phyloP scores from a whole-genome alignment of 345 rosid species.

The Triadica sebifera region DNA sequence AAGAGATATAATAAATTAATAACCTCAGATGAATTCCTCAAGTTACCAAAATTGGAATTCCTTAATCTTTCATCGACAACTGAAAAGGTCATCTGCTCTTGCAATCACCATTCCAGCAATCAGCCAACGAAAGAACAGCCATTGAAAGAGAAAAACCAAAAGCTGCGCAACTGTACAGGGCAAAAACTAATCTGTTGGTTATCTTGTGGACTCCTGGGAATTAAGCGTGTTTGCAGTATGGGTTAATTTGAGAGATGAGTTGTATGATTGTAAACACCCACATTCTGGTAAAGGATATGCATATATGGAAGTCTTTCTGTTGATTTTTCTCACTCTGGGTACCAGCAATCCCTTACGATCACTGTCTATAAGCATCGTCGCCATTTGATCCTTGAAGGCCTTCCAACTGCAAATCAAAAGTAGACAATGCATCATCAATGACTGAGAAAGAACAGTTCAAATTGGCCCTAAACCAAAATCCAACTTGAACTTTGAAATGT shows the following conservation, averaged over 20 bases:
- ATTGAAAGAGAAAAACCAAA: not conserved
- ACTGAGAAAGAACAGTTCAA: not conserved
- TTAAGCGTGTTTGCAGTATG: constrained; percentile 15
- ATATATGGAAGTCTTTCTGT: constrained; percentile 83
- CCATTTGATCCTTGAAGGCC: constrained; percentile 66
- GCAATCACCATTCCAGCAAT: constrained; percentile 9
- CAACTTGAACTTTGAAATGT: not conserved
- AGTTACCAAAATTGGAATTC: constrained; percentile 27
- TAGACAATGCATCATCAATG: not conserved
- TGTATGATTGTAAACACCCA: constrained; percentile 58
- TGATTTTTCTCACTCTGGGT: constrained; percentile 73
- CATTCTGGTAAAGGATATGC: constrained; percentile 87
- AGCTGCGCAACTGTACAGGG: constrained; percentile 15
- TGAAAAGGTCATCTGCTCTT: constrained; percentile 13
- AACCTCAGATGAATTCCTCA: constrained; percentile 8
- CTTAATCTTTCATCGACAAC: constrained; percentile 6
- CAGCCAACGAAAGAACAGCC: not conserved
- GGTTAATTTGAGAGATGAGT: constrained; percentile 40
- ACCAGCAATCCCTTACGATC: constrained; percentile 82
- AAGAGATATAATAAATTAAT: too few species aligned
- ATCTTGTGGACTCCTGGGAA: constrained; percentile 19
- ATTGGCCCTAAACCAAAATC: not conserved
- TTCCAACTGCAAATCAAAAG: constrained; percentile 63
- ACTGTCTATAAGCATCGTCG: constrained; percentile 65
- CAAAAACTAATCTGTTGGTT: not conserved